A percentile compares a stretch with the other conserved stretches of the same genome.
phyloP scores from a whole-genome alignment of 169 alveolate genomes.

The Cyclospora cayetanensis region DNA sequence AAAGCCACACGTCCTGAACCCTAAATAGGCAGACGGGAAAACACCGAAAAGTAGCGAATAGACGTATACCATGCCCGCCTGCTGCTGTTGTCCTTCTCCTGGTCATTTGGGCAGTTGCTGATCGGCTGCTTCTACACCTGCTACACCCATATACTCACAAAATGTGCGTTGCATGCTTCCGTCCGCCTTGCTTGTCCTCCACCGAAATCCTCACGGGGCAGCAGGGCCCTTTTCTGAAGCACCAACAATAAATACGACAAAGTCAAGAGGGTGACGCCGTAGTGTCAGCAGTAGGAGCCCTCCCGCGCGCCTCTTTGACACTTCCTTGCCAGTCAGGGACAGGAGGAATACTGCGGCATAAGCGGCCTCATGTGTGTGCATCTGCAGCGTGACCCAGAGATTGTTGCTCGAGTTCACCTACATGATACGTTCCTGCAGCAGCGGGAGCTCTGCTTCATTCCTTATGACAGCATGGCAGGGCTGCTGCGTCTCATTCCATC shows the following conservation, averaged over 20 bases:
- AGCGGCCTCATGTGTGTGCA: too few species aligned
- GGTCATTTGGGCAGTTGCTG: neutral
- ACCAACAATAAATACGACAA: neutral
- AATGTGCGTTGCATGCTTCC: slow-evolving; percentile 62
- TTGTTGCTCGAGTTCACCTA: neutral
- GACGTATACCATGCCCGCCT: too few species aligned
- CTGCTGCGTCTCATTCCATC: slow-evolving; percentile 9
- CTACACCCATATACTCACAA: neutral
- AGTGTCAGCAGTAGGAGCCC: too few species aligned
- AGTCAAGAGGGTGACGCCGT: neutral
- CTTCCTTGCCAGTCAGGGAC: too few species aligned
- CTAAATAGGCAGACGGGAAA: too few species aligned
- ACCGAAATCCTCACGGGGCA: slow-evolving; percentile 39
- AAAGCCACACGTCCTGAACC: neutral
- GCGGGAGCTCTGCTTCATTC: slow-evolving; percentile 12
- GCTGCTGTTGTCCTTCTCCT: neutral
- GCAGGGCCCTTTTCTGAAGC: slow-evolving; percentile 51
- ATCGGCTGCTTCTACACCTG: neutral
- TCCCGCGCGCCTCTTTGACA: too few species aligned
- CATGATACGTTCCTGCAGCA: slow-evolving; percentile 23
- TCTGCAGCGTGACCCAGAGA: too few species aligned
- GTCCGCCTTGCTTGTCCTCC: slow-evolving; percentile 64
- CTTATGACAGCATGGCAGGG: slow-evolving; percentile 48
- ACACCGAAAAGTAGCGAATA: too few species aligned
- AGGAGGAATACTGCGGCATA: too few species aligned